Evolutionary conservation across 2,329 filamentous ascomycete species (phyloP).

Genomic region (Scleromitrula shiraiana): DNA sequence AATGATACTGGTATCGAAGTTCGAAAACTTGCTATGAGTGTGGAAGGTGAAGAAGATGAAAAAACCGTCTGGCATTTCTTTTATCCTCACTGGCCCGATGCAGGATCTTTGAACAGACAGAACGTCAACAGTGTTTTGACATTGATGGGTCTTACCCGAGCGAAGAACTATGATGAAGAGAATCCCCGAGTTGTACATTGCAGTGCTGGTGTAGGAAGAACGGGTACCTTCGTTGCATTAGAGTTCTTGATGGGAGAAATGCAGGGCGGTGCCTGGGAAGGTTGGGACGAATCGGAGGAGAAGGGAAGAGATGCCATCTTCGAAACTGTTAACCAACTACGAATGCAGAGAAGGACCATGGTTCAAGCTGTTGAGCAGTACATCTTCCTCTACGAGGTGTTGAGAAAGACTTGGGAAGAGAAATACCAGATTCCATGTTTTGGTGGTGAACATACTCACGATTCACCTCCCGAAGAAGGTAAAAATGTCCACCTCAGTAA

Average conservation of each 20-base stretch:
- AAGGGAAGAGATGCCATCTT: conserved; percentile 60
- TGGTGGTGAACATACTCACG: conserved; percentile 22
- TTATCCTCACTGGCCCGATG: conserved; percentile 86
- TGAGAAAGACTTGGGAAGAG: conserved; percentile 67
- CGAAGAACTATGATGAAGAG: conserved; percentile 43
- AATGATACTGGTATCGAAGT: conserved; percentile 62
- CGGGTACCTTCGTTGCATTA: conserved; percentile 92
- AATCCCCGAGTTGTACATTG: conserved; percentile 80
- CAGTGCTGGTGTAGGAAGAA: conserved; percentile 88
- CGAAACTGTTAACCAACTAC: conserved; percentile 68
- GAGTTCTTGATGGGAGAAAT: conserved; percentile 84
- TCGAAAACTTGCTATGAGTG: conserved; percentile 58
- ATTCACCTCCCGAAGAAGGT: conserved; percentile 7
- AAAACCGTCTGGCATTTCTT: conserved; percentile 75
- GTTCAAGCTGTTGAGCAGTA: conserved; percentile 85
- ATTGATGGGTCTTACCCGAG: conserved; percentile 59
- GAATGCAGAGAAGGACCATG: conserved; percentile 90
- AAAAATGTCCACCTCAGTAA: background rate
- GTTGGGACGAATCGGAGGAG: conserved; percentile 27
- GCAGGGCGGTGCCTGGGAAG: conserved; percentile 52
- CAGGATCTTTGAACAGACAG: conserved; percentile 65
- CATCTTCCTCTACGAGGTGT: conserved; percentile 78
- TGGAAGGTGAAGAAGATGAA: conserved; percentile 37
- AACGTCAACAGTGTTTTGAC: conserved; percentile 62
- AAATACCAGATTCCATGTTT: conserved; percentile 38